Base-by-base conservation (phyloP, 352 stramenopile species). In the Globisporangium perplexum region DNA sequence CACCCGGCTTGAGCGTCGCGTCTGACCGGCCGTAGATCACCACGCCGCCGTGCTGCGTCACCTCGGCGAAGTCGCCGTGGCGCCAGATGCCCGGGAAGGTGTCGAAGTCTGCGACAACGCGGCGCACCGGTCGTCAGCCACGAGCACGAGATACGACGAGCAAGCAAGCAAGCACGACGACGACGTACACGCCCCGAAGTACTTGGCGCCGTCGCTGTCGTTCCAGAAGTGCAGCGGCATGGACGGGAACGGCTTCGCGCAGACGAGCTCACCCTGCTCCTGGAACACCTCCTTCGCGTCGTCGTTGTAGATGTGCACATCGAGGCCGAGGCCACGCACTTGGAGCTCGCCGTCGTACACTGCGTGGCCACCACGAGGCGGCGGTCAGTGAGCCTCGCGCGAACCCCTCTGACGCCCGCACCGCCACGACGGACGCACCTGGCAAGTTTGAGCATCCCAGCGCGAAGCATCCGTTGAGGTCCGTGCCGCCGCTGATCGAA, bases 171-270 rank as follows among this genome's bases (percentile, higher is more conserved):
- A 23, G 39, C 18, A 46, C 31, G 33, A 1, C 17, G 50, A 55
- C 30, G n/a, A 85, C 72, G 50, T 62, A 90, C 76, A 93, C 20
- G 83, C 83, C 33, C 65, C 68, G 39, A 76, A 73, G 64, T 93
- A 91, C 66, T 91, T 93, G 43, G 64, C 68, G n/a, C 83, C 81
- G 33, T 72, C 81, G 1, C 49, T 63, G 47, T 95, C 85, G 50
- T 83, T 83, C 77, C 78, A 90, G 52, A 95, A 95, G 61, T 77
- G 65, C 6, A 91, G 62, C 39, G 85, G 85, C 81, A 92, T 91
- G 10, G 81, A 93, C 36, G 85, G 83, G 62, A 95, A 95, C 20
- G 85, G 83, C 60, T 86, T 83, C 57, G 71, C 68, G 52, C 77
- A 89, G 18, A 88, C 72, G 20, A 90, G 60, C 39, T 89, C 81